Evolutionary conservation across 176 grass and related monocot genomes (phyloP), one percentile per base, ranked within the genome.

Genomic region (Chloris gayana): DNA sequence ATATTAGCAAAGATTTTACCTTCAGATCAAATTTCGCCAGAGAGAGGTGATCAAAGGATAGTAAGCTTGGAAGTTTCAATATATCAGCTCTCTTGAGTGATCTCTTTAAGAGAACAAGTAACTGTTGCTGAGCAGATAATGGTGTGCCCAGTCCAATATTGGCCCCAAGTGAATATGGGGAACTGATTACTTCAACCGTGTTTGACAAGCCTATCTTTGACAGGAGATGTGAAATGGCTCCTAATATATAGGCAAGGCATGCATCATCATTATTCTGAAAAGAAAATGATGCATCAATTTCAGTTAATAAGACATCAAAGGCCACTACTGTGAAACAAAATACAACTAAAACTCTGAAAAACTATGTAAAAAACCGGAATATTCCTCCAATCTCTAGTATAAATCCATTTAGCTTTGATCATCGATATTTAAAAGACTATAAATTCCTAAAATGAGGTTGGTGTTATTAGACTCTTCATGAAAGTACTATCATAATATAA

Each of bases 261-360:
- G 90, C 73, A 51, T 98, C 95, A 64, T 98, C 95, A 86, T 91
- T 98, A 64, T 95, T 95, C 95, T 98, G 92, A 83, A 89, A 80
- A 82, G 21, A 77, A 50, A 74, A 80, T 70, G 19, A 33, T 45
- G 35, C 44, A n/a, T n/a, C n/a, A n/a, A n/a, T n/a, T 44, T 88
- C 21, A 29, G 72, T 89, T 81, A 85, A 81, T 34, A 26, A 44
- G 68, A 32, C 69, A 35, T 11, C 56, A 11, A 76, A 64, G 25
- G 64, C 24, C 41, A 72, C 50, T 37, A 41, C n/a, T 50, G 70
- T 32, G 33, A 63, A 78, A 63, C 39, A 38, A 38, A 26, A 27
- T 21, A 62, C 29, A 53, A 11, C 58, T 64, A 17, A 63, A 63
- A 22, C 24, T 70, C 13, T 65, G 9, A 74, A 24, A 69, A 69